Evolutionary conservation across 2,329 filamentous ascomycete genomes (phyloP).

Genomic region (Daldinia sp.): DNA sequence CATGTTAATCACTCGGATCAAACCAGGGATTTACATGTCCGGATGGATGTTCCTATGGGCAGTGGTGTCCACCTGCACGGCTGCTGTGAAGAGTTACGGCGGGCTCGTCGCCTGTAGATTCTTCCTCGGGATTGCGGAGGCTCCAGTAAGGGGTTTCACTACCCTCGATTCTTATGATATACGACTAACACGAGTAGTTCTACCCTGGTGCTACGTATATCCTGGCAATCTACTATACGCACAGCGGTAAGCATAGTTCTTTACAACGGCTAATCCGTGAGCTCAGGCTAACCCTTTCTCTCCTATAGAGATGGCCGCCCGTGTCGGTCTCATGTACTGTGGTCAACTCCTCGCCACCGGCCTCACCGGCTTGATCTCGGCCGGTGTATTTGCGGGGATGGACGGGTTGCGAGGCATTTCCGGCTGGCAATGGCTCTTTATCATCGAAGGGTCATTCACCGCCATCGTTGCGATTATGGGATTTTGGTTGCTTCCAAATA

Average conservation of each 20-base stretch:
- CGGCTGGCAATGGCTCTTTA: constrained; percentile 60
- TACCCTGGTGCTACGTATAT: constrained; percentile 55
- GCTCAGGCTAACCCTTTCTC: background rate
- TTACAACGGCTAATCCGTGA: background rate
- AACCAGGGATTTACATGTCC: constrained; percentile 54
- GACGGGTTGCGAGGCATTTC: constrained; percentile 57
- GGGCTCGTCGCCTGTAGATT: constrained; percentile 50
- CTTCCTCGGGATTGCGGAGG: constrained; percentile 52
- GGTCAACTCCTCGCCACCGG: constrained; percentile 50
- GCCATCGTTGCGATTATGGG: constrained; percentile 66
- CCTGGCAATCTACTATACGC: constrained; percentile 58
- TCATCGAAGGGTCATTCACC: constrained; percentile 67
- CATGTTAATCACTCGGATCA: constrained; percentile 55
- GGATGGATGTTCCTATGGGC: constrained; percentile 54
- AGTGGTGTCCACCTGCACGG: constrained; percentile 50
- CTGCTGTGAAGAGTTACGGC: constrained; percentile 48
- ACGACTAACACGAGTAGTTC: constrained; percentile 41
- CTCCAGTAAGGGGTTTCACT: constrained; percentile 41
- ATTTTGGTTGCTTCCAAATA: constrained; percentile 63
- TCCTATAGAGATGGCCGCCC: constrained; percentile 43
- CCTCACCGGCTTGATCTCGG: constrained; percentile 67
- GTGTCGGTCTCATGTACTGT: constrained; percentile 50
- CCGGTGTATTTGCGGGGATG: constrained; percentile 64
- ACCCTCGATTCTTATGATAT: background rate
- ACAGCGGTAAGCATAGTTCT: constrained; percentile 46